Conservation (phyloP, 1,139 yeast species). For the Geotrichum fermentans region DNA sequence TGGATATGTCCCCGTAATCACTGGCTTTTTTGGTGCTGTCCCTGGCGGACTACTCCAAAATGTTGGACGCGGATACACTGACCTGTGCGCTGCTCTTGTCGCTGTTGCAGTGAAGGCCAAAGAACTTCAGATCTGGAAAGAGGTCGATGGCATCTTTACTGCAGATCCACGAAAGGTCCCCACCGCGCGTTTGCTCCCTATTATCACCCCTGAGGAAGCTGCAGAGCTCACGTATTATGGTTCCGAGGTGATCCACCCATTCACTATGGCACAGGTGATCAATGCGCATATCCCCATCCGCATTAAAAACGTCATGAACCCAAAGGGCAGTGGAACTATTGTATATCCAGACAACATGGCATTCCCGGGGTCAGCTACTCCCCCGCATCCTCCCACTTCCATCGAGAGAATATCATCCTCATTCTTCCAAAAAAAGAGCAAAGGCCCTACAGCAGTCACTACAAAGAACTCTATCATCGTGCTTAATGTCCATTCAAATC, state of each 20-base stretch:
- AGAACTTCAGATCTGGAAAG: conserved; percentile 96
- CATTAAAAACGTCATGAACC: conserved; percentile 92
- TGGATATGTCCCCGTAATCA: conserved; percentile 72
- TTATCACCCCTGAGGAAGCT: conserved; percentile 97
- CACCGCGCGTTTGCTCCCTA: conserved; percentile 73
- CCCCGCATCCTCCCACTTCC: conserved; percentile 21
- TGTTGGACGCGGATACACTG: conserved; percentile 96
- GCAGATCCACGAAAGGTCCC: conserved; percentile 97
- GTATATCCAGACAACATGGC: conserved; percentile 74
- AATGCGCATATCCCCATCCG: conserved; percentile 93
- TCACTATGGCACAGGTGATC: conserved; percentile 98
- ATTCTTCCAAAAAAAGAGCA: conserved; percentile 31
- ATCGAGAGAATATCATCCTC: conserved; percentile 3
- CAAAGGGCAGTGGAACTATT: conserved; percentile 83
- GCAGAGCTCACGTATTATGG: conserved; percentile 97
- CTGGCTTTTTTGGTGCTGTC: conserved; percentile 91
- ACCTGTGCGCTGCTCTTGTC: conserved; percentile 90
- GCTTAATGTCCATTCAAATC: conserved; percentile 86
- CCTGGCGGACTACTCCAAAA: conserved; percentile 92
- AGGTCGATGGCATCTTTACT: conserved; percentile 96
- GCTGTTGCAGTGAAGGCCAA: conserved; percentile 92
- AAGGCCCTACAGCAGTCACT: conserved; percentile 93
- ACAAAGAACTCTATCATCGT: conserved; percentile 91
- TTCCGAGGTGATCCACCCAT: conserved; percentile 95
- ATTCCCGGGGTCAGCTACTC: conserved; percentile 37